Conservation (phyloP, 2,329 filamentous ascomycete genomes). For the Beauveria pseudobassiana region DNA sequence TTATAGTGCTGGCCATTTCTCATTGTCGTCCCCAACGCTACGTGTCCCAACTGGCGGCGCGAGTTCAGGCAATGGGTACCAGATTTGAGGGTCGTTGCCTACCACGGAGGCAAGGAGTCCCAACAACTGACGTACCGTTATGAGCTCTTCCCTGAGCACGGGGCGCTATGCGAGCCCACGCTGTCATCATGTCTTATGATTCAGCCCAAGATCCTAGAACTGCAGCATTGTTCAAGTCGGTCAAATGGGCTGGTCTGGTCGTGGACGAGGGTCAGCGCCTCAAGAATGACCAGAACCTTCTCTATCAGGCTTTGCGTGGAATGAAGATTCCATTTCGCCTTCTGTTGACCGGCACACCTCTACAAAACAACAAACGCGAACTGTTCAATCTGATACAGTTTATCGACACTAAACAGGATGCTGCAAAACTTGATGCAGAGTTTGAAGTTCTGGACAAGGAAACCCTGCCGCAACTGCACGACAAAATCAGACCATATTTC, state of each 20-base stretch:
- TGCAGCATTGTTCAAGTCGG: slow-evolving; percentile 55
- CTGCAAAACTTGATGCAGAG: slow-evolving; percentile 64
- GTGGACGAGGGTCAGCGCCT: slow-evolving; percentile 93
- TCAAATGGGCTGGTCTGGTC: slow-evolving; percentile 81
- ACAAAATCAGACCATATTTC: slow-evolving; percentile 69
- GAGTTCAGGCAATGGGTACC: slow-evolving; percentile 95
- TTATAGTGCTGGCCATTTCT: slow-evolving; percentile 77
- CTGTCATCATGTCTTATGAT: slow-evolving; percentile 94
- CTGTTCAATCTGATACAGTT: slow-evolving; percentile 97
- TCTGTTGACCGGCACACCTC: slow-evolving; percentile 80
- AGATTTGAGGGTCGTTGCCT: slow-evolving; percentile 78
- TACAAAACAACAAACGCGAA: slow-evolving; percentile 93
- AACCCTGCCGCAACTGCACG: slow-evolving; percentile 73
- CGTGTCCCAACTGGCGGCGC: slow-evolving; percentile 93
- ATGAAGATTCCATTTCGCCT: slow-evolving; percentile 78
- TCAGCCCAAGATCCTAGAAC: slow-evolving; percentile 69
- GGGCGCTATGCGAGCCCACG: slow-evolving; percentile 73
- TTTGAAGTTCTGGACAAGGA: slow-evolving; percentile 75
- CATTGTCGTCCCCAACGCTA: slow-evolving; percentile 88
- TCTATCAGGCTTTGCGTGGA: slow-evolving; percentile 67
- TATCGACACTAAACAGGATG: slow-evolving; percentile 64
- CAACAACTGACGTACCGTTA: slow-evolving; percentile 72
- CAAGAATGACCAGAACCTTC: slow-evolving; percentile 81
- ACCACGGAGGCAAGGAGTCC: slow-evolving; percentile 70
- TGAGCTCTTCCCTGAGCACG: slow-evolving; percentile 69